phyloP scores from a whole-genome alignment of 495 filamentous ascomycete species.

The Daldinia concentrica region DNA sequence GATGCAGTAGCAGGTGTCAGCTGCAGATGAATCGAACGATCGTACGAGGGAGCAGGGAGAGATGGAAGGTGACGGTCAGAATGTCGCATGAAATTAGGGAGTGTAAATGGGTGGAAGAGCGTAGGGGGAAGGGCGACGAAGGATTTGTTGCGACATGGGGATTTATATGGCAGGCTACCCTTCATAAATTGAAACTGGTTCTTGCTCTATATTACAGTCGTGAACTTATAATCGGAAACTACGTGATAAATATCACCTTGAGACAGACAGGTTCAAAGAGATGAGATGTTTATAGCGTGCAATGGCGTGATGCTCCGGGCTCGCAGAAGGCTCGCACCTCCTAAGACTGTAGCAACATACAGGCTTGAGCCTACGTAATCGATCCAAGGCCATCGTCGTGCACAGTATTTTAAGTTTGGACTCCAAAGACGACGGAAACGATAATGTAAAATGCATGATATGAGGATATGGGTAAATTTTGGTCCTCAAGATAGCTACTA shows the following conservation, averaged over 20 bases:
- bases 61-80: neutral
- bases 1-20: neutral
- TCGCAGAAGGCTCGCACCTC: neutral
- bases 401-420: neutral
- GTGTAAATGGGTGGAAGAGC: neutral
- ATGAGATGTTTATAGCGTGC: neutral
- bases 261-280: neutral
- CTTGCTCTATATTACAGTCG: neutral
- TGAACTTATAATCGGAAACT: neutral
- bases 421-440: neutral
- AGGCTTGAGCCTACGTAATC: neutral
- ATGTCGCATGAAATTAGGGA: neutral
- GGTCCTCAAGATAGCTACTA: no score
- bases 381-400: neutral
- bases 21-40: neutral
- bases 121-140: neutral
- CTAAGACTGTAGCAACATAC: neutral
- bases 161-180: neutral
- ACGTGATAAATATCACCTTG: neutral
- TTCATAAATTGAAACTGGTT: conserved; percentile 1
- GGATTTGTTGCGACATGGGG: neutral
- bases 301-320: neutral
- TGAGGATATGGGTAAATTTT: no score
- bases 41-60: neutral
- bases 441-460: no score